A percentile compares a stretch with the other conserved stretches of the same genome.
Conservation (phyloP, 331 rosid species). For the Phaseolus coccineus region DNA sequence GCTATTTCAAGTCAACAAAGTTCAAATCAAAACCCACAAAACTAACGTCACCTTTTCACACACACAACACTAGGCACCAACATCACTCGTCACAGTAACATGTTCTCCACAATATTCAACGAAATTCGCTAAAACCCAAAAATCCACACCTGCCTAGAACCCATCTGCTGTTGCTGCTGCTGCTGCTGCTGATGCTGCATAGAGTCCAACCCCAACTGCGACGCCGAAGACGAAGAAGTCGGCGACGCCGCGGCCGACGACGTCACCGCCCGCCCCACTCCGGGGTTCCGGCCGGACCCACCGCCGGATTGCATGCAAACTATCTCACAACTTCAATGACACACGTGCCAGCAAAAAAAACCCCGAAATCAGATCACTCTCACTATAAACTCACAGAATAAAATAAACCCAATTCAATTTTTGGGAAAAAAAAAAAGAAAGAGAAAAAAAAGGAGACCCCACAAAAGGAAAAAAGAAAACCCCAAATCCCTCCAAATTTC, state of each 20-base stretch:
- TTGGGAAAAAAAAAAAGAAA: background rate
- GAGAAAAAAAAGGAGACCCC: slow-evolving; percentile 19
- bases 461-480: slow-evolving; percentile 37
- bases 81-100: slow-evolving; percentile 33
- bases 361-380: slow-evolving; percentile 52
- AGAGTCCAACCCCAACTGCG: slow-evolving; percentile 85
- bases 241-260: slow-evolving; percentile 89
- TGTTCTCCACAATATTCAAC: slow-evolving; percentile 36
- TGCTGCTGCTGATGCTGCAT: slow-evolving; percentile 67
- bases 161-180: slow-evolving; percentile 65
- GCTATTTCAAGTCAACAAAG: slow-evolving; percentile 36
- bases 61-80: slow-evolving; percentile 36
- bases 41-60: background rate
- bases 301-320: slow-evolving; percentile 89
- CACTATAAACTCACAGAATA: slow-evolving; percentile 23
- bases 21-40: slow-evolving; percentile 39
- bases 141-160: slow-evolving; percentile 86
- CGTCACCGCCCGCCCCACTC: slow-evolving; percentile 67
- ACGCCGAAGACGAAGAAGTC: slow-evolving; percentile 88
- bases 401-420: slow-evolving; percentile 24
- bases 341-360: slow-evolving; percentile 29
- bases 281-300: slow-evolving; percentile 69
- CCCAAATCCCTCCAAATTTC: slow-evolving; percentile 56
- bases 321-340: slow-evolving; percentile 47
- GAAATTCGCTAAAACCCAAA: slow-evolving; percentile 50